Conservation (phyloP, 2,329 filamentous ascomycete genomes). For the Grosmannia penicillata region DNA sequence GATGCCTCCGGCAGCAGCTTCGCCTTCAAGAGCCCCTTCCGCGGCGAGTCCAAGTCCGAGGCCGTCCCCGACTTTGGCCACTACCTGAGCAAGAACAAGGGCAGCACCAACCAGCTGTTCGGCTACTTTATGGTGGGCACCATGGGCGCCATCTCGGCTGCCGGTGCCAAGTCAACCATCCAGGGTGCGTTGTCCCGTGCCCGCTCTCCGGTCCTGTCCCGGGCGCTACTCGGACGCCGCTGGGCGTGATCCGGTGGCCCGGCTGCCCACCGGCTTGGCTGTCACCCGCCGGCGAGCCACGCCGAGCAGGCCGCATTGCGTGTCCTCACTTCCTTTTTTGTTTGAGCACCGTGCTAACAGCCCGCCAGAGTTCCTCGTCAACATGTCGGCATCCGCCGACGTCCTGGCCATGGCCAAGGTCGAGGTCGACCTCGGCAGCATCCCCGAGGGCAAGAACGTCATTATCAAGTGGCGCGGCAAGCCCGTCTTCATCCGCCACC, state of each 20-base stretch:
- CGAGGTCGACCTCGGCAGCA: constrained; percentile 81
- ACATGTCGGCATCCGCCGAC: constrained; percentile 98
- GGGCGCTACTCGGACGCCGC: too few species aligned
- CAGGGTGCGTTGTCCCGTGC: constrained; percentile 88
- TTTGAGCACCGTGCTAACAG: not conserved
- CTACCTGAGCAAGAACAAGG: constrained; percentile 59
- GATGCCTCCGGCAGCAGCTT: constrained; percentile 24
- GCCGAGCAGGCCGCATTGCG: too few species aligned
- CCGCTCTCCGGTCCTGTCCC: too few species aligned
- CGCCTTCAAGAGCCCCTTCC: constrained; percentile 48
- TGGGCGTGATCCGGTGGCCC: too few species aligned
- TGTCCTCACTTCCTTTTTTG: not conserved
- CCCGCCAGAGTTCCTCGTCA: constrained; percentile 87
- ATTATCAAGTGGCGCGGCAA: constrained; percentile 99
- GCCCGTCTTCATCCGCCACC: constrained; percentile 99
- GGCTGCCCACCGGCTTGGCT: too few species aligned
- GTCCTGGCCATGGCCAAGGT: constrained; percentile 99
- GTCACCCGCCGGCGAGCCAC: too few species aligned
- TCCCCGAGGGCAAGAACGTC: constrained; percentile 99
- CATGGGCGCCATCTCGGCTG: constrained; percentile 80
- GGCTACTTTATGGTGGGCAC: constrained; percentile 98
- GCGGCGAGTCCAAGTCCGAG: constrained; percentile 40
- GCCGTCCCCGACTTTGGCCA: constrained; percentile 81
- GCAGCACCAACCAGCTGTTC: constrained; percentile 71
- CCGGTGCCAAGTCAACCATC: constrained; percentile 94